A percentile compares a stretch with the other conserved stretches of the same genome.
Conservation (phyloP, 805 yeast genomes). For the Spathaspora passalidarum region DNA sequence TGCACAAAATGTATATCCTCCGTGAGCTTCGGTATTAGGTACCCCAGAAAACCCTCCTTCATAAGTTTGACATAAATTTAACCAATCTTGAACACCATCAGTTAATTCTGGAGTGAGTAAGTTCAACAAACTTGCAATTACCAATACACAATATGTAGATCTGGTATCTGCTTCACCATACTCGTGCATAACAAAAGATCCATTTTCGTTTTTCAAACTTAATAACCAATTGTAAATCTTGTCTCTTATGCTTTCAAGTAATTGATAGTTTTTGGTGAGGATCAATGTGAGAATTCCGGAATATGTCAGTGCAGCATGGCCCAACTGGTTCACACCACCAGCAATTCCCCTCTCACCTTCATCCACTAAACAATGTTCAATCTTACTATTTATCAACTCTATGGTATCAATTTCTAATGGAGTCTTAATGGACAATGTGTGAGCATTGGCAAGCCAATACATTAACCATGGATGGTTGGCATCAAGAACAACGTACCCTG, state of each 20-base stretch:
- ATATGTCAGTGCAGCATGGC: constrained; percentile 83
- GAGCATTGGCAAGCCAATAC: constrained; percentile 73
- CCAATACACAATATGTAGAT: constrained; percentile 84
- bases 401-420: constrained; percentile 10
- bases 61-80: constrained; percentile 73
- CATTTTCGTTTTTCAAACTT: constrained; percentile 60
- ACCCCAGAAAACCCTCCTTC: constrained; percentile 95
- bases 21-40: constrained; percentile 86
- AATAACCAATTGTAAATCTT: constrained; percentile 63
- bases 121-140: constrained; percentile 62
- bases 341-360: constrained; percentile 60
- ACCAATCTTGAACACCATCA: constrained; percentile 55
- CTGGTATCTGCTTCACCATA: constrained; percentile 86
- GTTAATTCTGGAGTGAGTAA: constrained; percentile 60
- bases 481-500: constrained; percentile 64
- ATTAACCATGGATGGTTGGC: constrained; percentile 92
- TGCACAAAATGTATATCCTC: constrained; percentile 94
- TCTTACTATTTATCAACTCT: constrained; percentile 21
- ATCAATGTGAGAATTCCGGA: constrained; percentile 70
- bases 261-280: constrained; percentile 38
- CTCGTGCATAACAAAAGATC: constrained; percentile 71
- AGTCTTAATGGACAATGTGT: constrained; percentile 13
- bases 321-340: constrained; percentile 79
- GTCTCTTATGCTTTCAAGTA: constrained; percentile 28
- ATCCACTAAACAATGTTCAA: constrained; percentile 22